Evolutionary conservation across 2,329 filamentous ascomycete species (phyloP), one percentile per base, ranked within the genome.

Genomic region (Fusarium succisae): DNA sequence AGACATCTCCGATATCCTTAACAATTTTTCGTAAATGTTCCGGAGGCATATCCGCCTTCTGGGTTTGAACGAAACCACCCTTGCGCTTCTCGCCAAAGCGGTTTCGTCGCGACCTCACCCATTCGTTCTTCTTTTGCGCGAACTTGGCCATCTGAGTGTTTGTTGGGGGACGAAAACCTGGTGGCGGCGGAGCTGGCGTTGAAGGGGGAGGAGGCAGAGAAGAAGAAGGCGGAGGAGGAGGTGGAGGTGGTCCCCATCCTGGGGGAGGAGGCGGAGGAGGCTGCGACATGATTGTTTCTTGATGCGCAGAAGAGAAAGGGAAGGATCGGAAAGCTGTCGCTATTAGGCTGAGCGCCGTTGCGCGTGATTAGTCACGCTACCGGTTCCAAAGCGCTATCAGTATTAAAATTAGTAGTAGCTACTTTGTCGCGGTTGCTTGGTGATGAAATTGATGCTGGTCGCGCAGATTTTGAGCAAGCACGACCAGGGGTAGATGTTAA

Each of bases 1-100:
- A 98, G 57, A 99, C 96, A 87, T 99, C 96, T 77, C 97, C 97
- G 81, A 99, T 99, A 83, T 99, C 96, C 83, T 93, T 95, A 68
- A 99, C 96, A 74, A 98, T 98, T 87, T 99, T 99, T 77, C 97
- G 94, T 82, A 99, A 82, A 89, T 99, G 96, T 87, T 98, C 96
- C 0, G 96, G 96, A 0, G 96, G 97, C 94, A 99, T 97, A 80
- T 99, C 96, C 15, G 95, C 95, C 87, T 99, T 99, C 81, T 98
- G 96, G 12, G 95, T 98, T 85, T 99, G 96, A 3, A 99, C 94
- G 74, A 98, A 98, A 1, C 97, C 96, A 28, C 93, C 94, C 84
- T 97, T 97, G 70, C 96, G 90, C 89, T 98, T 98, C 88, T 99
- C 97, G 58, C 95, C 95, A 75, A 98, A 99, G 61, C 96, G 91